Base-by-base conservation (phyloP, 2,329 filamentous ascomycete species). In the Fonsecaea multimorphosa region DNA sequence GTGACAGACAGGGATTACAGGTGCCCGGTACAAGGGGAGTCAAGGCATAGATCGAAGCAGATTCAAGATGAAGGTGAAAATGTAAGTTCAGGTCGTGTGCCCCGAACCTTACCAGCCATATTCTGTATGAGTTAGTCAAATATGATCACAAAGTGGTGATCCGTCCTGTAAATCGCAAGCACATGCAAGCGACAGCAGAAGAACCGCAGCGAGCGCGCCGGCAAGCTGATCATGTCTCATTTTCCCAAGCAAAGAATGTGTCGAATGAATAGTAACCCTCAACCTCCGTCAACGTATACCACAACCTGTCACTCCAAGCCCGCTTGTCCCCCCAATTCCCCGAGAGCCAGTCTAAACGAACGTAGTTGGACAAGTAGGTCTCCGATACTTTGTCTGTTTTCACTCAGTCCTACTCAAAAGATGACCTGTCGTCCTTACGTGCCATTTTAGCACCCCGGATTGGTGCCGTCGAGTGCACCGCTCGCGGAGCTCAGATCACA, bases 401-500 rank as follows among this genome's bases (percentile, higher is more conserved):
- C 44, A 4, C 44, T 9, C 44, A 49, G 5, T 49, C 19, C 19
- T 12, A 12, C 22, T 24, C 44, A 11, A 24, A 49, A 49, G 38
- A 24, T 24, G 22, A 12, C 6, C 22, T 3, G 44, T 49, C 44
- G 7, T 22, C 44, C 22, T 2, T 2, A 1, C 24, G 8, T 9
- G 22, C 6, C 14, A 31, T 11, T 31, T 36, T 65, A 62, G 56
- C 65, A 68, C 16, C 53, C 29, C 11, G 46, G 58, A 29, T 60
- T 53, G 11, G 55, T 60, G 9, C 62, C 63, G 40, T 69, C 70
- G 12, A 69, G 60, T 16, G 68, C 59, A 29, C 71, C 71, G 49
- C 67, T 71, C 44, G 65, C 66, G 16, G 66, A 66, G 36, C 69
- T 70, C 58, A 72, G 61, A 31, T 76, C 71, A 1, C 78, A 79